Percentiles rank a stretch among this genome's conserved stretches.
phyloP scores from a whole-genome alignment of 148 eudicot species.

The Fagopyrum esculentum region DNA sequence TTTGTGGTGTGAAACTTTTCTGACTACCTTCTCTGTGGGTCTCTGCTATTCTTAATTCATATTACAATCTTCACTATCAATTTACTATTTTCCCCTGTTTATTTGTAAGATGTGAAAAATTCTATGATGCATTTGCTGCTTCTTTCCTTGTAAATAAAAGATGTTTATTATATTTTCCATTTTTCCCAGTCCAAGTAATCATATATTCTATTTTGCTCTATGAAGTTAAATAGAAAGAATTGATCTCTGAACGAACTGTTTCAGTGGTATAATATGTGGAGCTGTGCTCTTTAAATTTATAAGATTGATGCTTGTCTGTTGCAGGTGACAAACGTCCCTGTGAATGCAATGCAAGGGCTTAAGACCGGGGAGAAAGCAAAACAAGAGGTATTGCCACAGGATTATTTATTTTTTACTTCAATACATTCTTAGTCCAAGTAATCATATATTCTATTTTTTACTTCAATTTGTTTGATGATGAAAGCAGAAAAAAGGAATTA shows the following conservation, averaged over 20 bases:
- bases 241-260: background rate
- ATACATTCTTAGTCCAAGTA: too few species aligned
- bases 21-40: background rate
- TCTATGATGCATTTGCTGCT: background rate
- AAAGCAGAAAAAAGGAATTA: too few species aligned
- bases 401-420: too few species aligned
- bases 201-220: background rate
- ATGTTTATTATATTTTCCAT: background rate
- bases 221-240: background rate
- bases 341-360: too few species aligned
- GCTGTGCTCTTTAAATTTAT: background rate
- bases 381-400: background rate
- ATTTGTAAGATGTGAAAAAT: background rate
- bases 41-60: background rate
- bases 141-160: background rate
- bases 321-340: too few species aligned
- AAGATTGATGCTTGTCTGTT: background rate
- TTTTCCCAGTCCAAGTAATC: background rate
- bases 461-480: too few species aligned
- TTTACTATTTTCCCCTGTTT: background rate
- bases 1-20: background rate
- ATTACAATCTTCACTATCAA: background rate
- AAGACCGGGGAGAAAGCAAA: background rate
- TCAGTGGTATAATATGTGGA: background rate
- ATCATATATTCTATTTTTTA: too few species aligned